Evolutionary conservation across 352 stramenopile species (phyloP).

Genomic region (Globisporangium parvum): DNA sequence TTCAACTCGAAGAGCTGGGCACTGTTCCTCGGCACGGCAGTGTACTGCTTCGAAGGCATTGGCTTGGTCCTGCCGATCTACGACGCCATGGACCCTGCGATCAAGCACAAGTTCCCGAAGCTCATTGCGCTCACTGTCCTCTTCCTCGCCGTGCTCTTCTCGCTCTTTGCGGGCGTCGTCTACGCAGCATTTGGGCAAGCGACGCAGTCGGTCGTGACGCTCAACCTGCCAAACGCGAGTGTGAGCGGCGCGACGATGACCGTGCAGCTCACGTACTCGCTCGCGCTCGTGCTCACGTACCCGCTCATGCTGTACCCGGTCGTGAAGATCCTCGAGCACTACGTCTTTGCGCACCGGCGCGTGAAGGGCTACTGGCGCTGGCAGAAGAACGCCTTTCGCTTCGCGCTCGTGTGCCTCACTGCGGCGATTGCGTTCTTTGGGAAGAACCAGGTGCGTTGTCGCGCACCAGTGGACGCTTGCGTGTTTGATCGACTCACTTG

Average conservation of each 20-base stretch:
- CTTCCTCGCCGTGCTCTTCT: conserved; percentile 51
- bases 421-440: conserved; percentile 57
- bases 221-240: conserved; percentile 49
- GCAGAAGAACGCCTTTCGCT: conserved; percentile 65
- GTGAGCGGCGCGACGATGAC: conserved; percentile 50
- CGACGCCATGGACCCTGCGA: conserved; percentile 45
- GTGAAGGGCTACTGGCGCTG: conserved; percentile 58
- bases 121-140: conserved; percentile 43
- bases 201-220: conserved; percentile 52
- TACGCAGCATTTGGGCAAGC: conserved; percentile 47
- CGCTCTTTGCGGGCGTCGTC: conserved; percentile 44
- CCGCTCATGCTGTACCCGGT: conserved; percentile 68
- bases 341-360: conserved; percentile 34
- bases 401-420: conserved; percentile 53
- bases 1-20: conserved; percentile 64
- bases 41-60: conserved; percentile 74
- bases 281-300: conserved; percentile 66
- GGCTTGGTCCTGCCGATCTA: conserved; percentile 65
- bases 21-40: conserved; percentile 52
- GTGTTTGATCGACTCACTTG: background rate
- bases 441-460: conserved; percentile 32
- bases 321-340: conserved; percentile 65
- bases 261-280: conserved; percentile 58
- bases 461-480: background rate
- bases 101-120: conserved; percentile 56